A percentile compares a stretch with the other conserved stretches of the same genome.
Conservation (phyloP, 257 asterid genomes). For the Voacanga thouarsii region DNA sequence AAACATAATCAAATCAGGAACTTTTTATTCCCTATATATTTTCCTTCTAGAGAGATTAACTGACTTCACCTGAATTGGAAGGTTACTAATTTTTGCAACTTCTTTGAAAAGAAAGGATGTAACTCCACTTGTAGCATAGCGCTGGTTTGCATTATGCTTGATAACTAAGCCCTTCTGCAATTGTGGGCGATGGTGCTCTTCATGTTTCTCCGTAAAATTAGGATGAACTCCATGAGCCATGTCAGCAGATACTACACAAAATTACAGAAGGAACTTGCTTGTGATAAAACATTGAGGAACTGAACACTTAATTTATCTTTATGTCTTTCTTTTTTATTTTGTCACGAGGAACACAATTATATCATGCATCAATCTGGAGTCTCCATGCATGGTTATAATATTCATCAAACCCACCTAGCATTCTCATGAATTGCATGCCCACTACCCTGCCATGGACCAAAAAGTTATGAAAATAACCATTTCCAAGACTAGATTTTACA, state of each 20-base stretch:
- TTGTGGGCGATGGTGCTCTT: conserved; percentile 88
- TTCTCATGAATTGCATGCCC: neutral
- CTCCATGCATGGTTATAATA: neutral
- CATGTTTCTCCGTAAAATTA: conserved; percentile 79
- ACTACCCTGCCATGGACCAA: neutral
- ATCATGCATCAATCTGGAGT: conserved; percentile 1
- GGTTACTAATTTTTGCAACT: conserved; percentile 73
- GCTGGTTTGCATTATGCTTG: conserved; percentile 96
- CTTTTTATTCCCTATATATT: neutral
- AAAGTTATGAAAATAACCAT: neutral
- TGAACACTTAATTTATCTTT: neutral
- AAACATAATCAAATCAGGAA: neutral
- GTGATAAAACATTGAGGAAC: neutral
- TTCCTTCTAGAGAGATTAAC: neutral
- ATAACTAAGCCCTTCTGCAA: conserved; percentile 94
- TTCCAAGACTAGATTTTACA: neutral
- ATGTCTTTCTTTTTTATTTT: too few relatives aligned
- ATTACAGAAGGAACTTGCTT: neutral
- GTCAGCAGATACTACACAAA: conserved; percentile 88
- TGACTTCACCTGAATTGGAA: conserved; percentile 76
- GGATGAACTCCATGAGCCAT: conserved; percentile 99
- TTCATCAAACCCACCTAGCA: neutral
- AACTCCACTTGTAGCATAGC: conserved; percentile 97
- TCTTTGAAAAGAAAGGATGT: conserved; percentile 95
- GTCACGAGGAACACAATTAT: neutral